Evolutionary conservation across 140 eudicot species (phyloP).

Genomic region (Stevia rebaudiana): DNA sequence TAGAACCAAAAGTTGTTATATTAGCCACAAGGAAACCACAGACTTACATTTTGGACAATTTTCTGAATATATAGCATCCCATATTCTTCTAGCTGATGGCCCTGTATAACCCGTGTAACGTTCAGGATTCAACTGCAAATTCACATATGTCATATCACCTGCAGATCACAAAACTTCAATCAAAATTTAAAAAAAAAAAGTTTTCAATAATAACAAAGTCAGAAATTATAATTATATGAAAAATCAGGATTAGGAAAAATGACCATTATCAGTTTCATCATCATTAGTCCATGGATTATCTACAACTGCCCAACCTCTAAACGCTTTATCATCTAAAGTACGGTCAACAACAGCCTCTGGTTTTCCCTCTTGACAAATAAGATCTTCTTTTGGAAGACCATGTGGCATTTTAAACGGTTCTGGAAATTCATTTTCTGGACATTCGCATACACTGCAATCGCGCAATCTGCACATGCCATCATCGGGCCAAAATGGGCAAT

Average conservation of each 20-base stretch:
- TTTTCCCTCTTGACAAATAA: constrained; percentile 86
- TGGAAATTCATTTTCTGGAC: constrained; percentile 90
- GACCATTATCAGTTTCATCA: constrained; percentile 93
- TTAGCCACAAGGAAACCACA: neutral
- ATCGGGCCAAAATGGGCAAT: constrained; percentile 99
- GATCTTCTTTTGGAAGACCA: constrained; percentile 55
- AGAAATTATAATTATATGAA: too few relatives aligned
- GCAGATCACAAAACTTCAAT: constrained; percentile 26
- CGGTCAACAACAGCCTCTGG: constrained; percentile 94
- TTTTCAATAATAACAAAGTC: constrained; percentile 5
- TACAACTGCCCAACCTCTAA: constrained; percentile 83
- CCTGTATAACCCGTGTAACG: constrained; percentile 95
- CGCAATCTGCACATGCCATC: constrained; percentile 96
- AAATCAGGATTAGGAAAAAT: constrained; percentile 21
- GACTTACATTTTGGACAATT: constrained; percentile 91
- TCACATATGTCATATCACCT: constrained; percentile 97
- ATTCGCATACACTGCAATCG: constrained; percentile 97
- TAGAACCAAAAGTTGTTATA: neutral
- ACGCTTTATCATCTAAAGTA: constrained; percentile 69
- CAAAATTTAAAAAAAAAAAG: neutral
- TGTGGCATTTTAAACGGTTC: constrained; percentile 56
- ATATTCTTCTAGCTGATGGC: constrained; percentile 93
- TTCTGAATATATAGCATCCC: constrained; percentile 97
- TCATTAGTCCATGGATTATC: constrained; percentile 98
- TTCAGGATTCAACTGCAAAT: constrained; percentile 83